Conservation (phyloP, 176 grass and related monocot genomes). For the Otatea glauca region DNA sequence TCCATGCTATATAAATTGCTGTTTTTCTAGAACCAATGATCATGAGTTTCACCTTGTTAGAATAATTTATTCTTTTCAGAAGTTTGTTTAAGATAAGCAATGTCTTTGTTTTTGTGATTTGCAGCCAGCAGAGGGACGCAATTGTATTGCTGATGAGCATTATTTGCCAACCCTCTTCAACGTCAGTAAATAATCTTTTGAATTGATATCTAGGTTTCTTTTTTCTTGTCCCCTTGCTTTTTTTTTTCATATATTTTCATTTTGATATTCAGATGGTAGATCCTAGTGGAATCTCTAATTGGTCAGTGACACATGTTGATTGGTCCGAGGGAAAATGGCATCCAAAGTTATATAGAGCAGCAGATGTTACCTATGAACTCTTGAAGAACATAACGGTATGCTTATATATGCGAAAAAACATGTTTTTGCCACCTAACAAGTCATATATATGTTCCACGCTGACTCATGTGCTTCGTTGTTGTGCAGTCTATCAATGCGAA, state of each 20-base stretch:
- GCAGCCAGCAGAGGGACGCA: slow-evolving; percentile 91
- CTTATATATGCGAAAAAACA: slow-evolving; percentile 3
- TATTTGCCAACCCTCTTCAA: slow-evolving; percentile 96
- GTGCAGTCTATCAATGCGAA: slow-evolving; percentile 76
- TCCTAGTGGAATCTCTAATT: slow-evolving; percentile 93
- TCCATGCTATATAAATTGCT: slow-evolving; percentile 6
- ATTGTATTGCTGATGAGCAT: slow-evolving; percentile 99
- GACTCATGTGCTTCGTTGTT: slow-evolving; percentile 33
- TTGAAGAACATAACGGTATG: slow-evolving; percentile 90
- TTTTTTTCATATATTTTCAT: slow-evolving; percentile 35
- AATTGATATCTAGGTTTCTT: slow-evolving; percentile 34
- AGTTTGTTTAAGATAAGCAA: slow-evolving; percentile 16
- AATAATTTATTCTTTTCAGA: neutral
- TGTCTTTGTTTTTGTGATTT: slow-evolving; percentile 52
- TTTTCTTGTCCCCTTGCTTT: neutral
- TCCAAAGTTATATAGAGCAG: slow-evolving; percentile 88
- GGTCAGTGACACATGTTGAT: slow-evolving; percentile 96
- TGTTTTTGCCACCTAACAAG: slow-evolving; percentile 15
- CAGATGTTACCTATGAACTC: slow-evolving; percentile 75
- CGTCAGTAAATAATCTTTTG: slow-evolving; percentile 57
- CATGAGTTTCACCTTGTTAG: slow-evolving; percentile 17
- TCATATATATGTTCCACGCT: slow-evolving; percentile 27
- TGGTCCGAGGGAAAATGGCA: slow-evolving; percentile 99
- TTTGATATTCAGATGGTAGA: slow-evolving; percentile 75
- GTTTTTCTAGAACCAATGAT: slow-evolving; percentile 11